These are phyloP conservation scores for Globisporangium cederbergense DNA, from an alignment of 352 stramenopile genomes.

Conservation along the genomic window DNA sequence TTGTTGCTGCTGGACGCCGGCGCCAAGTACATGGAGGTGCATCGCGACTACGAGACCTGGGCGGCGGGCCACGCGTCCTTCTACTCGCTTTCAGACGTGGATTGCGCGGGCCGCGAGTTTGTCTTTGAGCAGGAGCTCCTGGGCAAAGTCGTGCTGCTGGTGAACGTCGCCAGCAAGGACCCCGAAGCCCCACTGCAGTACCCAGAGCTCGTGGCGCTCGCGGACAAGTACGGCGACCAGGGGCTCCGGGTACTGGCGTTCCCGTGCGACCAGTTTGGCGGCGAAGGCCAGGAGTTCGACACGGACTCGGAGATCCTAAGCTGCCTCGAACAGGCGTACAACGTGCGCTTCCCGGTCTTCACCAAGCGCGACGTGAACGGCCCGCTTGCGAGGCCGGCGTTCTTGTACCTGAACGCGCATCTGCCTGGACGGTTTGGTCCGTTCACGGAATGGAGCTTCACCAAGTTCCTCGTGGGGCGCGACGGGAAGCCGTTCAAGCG, in stretches of 20 bases:
- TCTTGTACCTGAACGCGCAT: slow-evolving; percentile 59
- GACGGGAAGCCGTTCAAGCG: slow-evolving; percentile 34
- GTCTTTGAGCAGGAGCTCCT: slow-evolving; percentile 17
- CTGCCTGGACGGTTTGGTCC: slow-evolving; percentile 27
- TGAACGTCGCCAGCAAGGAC: slow-evolving; percentile 82
- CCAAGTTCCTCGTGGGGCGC: slow-evolving; percentile 61
- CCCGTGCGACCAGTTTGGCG: slow-evolving; percentile 78
- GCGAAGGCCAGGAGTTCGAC: slow-evolving; percentile 54
- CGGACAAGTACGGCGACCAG: slow-evolving; percentile 36
- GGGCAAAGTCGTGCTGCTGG: slow-evolving; percentile 58
- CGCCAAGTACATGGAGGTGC: slow-evolving; percentile 15
- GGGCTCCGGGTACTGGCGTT: slow-evolving; percentile 61
- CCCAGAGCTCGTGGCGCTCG: slow-evolving; percentile 61
- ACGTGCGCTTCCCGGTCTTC: slow-evolving; percentile 34
- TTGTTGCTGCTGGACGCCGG: slow-evolving; percentile 17
- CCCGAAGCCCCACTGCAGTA: slow-evolving; percentile 71
- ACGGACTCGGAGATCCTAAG: slow-evolving; percentile 27
- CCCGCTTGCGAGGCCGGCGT: slow-evolving; percentile 52
- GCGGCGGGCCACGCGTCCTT: slow-evolving; percentile 13
- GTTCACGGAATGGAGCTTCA: slow-evolving; percentile 71
- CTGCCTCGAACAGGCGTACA: slow-evolving; percentile 26
- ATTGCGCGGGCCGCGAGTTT: slow-evolving; percentile 15
- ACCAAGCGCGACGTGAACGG: slow-evolving; percentile 77
- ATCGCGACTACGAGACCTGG: slow-evolving; percentile 5
- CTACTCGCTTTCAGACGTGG: slow-evolving; percentile 14